Evolutionary conservation across 495 filamentous ascomycete species (phyloP).

Genomic region (Hypoxylon lenormandii): DNA sequence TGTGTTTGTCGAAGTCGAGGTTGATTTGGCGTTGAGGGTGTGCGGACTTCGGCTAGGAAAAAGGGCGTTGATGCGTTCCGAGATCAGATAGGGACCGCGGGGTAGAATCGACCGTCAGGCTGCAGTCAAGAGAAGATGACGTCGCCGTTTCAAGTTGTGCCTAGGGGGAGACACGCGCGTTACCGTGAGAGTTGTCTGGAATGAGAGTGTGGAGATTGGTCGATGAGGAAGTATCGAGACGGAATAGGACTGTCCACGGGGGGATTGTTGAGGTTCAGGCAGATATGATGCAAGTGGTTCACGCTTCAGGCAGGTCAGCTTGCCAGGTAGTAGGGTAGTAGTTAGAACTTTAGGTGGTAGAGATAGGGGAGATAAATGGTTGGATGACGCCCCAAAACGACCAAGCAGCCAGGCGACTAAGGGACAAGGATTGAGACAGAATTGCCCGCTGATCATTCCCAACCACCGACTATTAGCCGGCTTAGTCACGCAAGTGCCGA

Average conservation of each 20-base stretch:
- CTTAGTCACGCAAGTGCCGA: conserved; percentile 6
- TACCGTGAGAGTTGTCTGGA: not conserved
- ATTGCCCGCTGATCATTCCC: conserved; percentile 29
- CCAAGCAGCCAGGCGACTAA: not conserved
- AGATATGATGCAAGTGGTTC: conserved; percentile 25
- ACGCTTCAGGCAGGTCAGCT: conserved; percentile 17
- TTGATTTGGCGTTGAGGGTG: conserved; percentile 20
- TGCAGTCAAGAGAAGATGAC: conserved; percentile 28
- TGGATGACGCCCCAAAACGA: conserved; percentile 39
- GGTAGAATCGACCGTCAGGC: conserved; percentile 27
- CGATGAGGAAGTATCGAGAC: conserved; percentile 6
- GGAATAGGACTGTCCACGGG: conserved; percentile 12
- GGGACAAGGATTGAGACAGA: conserved; percentile 5
- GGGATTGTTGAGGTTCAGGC: conserved; percentile 29
- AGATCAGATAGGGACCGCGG: conserved; percentile 34
- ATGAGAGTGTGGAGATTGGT: not conserved
- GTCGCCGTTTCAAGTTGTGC: conserved; percentile 29
- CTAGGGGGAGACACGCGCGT: conserved; percentile 11
- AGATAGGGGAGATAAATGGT: conserved; percentile 12
- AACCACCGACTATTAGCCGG: conserved; percentile 23
- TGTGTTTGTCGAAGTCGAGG: conserved; percentile 14
- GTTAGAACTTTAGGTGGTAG: no score
- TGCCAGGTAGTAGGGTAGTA: no score
- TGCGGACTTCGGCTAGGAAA: not conserved
- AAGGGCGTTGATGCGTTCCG: conserved; percentile 13